phyloP scores from a whole-genome alignment of 148 eudicot genomes.

The Cornus kousa region DNA sequence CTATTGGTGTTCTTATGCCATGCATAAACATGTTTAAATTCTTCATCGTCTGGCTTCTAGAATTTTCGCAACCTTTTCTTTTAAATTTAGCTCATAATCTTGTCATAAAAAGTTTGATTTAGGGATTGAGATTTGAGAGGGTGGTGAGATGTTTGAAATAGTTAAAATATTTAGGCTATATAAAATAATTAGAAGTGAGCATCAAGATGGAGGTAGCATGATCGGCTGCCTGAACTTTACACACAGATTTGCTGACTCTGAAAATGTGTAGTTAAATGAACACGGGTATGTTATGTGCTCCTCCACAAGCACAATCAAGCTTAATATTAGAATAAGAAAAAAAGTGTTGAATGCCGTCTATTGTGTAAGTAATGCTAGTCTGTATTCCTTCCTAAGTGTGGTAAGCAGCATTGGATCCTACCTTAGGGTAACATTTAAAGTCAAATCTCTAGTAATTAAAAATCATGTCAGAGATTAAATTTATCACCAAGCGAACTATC shows the following conservation, averaged over 20 bases:
- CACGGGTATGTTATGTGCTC: slow-evolving; percentile 6
- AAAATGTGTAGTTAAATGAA: neutral
- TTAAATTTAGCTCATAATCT: neutral
- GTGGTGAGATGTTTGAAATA: neutral
- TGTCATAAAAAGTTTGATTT: neutral
- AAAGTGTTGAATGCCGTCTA: neutral
- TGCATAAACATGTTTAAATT: neutral
- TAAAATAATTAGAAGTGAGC: neutral
- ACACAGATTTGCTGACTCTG: neutral
- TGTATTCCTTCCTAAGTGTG: neutral
- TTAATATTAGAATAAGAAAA: neutral
- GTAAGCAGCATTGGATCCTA: neutral
- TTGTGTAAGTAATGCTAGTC: neutral
- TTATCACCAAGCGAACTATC: too few relatives aligned
- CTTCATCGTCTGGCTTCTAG: neutral
- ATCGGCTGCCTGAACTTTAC: neutral
- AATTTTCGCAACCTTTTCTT: neutral
- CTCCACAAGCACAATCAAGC: neutral
- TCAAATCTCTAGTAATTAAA: too few relatives aligned
- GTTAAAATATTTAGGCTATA: neutral
- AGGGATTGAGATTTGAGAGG: neutral
- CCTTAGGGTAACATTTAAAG: neutral
- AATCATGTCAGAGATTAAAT: too few relatives aligned
- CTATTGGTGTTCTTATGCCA: neutral
- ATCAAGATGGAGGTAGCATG: neutral